Conservation (phyloP, 1,284 basidiomycete genomes). For the Irpex sp. region DNA sequence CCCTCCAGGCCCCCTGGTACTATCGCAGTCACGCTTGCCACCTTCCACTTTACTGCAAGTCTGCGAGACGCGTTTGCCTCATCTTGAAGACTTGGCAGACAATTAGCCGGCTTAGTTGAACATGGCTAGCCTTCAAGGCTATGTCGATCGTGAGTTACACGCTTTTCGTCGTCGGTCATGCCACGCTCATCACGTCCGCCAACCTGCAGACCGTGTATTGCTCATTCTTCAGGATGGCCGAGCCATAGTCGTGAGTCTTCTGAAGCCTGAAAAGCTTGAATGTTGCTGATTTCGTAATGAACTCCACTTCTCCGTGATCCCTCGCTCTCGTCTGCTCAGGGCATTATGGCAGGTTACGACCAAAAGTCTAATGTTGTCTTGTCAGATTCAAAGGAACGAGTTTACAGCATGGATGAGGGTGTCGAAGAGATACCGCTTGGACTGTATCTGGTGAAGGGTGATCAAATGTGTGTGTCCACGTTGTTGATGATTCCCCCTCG, state of each 20-base stretch:
- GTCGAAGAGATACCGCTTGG: conserved; percentile 96
- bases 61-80: neutral
- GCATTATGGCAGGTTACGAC: conserved; percentile 87
- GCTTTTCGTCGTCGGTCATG: neutral
- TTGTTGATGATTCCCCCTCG: neutral
- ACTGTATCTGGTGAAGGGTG: conserved; percentile 94
- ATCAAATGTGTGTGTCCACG: conserved; percentile 79
- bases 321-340: conserved; percentile 42
- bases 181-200: neutral
- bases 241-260: conserved; percentile 70
- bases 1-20: neutral
- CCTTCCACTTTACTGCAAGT: neutral
- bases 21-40: neutral
- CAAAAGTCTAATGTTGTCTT: conserved; percentile 92
- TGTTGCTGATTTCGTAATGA: conserved; percentile 1
- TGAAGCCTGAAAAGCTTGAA: neutral
- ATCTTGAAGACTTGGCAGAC: neutral
- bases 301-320: neutral
- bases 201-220: conserved; percentile 70
- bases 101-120: conserved; percentile 15
- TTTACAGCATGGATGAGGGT: conserved; percentile 86
- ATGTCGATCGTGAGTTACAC: conserved; percentile 68
- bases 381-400: conserved; percentile 86
- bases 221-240: conserved; percentile 91
- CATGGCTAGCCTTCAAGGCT: conserved; percentile 84